Percentiles rank a stretch among this genome's conserved stretches.
These are phyloP conservation scores for Zancudomyces culisetae DNA, from an alignment of 371 early-diverging fungal species.

Conservation along the genomic window DNA sequence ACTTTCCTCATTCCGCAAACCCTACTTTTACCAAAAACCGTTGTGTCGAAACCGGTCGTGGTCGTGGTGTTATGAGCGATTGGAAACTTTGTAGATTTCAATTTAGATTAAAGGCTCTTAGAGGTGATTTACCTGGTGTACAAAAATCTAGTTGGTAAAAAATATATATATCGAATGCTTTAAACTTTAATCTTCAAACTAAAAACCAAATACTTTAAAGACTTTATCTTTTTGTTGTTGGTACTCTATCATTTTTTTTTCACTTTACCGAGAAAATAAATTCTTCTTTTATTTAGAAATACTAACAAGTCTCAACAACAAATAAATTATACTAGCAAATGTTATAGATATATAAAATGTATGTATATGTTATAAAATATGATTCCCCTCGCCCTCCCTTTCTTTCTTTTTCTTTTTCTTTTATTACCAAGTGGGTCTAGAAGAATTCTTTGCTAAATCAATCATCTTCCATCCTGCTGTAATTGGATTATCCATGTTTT, in stretches of 20 bases:
- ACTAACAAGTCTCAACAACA: no score
- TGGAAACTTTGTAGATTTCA: conserved; percentile 62
- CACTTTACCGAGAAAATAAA: no score
- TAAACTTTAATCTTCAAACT: no score
- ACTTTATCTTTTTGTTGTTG: not conserved
- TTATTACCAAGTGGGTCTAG: conserved; percentile 29
- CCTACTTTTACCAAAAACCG: conserved; percentile 51
- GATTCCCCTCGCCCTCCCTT: not conserved
- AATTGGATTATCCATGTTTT: conserved; percentile 62
- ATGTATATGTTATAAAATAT: no score
- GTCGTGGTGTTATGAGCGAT: conserved; percentile 59
- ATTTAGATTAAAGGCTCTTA: conserved; percentile 63
- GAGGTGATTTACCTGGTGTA: conserved; percentile 67
- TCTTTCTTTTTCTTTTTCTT: not conserved
- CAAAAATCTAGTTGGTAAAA: conserved; percentile 63
- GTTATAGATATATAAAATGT: no score
- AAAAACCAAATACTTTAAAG: not conserved
- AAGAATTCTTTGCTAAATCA: conserved; percentile 65
- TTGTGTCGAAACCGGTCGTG: conserved; percentile 65
- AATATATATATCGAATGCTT: not conserved
- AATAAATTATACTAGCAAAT: no score
- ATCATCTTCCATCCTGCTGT: conserved; percentile 86
- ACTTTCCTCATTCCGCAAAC: no score
- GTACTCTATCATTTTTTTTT: not conserved
- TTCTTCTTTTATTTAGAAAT: no score